Evolutionary conservation across 2,329 filamentous ascomycete genomes (phyloP).

Genomic region (Akanthomyces muscarius): DNA sequence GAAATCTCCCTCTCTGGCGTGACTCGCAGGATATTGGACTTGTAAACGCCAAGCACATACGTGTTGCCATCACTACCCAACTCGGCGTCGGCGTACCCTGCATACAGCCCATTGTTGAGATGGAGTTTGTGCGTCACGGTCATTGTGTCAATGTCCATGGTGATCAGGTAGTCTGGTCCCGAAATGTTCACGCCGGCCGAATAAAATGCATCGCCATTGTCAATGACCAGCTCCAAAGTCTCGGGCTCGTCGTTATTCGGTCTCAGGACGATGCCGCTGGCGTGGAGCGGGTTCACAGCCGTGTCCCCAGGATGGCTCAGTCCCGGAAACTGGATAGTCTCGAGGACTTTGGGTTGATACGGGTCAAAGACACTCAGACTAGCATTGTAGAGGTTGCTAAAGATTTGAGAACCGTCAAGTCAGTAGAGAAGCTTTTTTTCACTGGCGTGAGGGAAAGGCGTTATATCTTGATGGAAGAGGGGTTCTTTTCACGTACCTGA

Average conservation of each 20-base stretch:
- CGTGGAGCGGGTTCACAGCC: conserved; percentile 13
- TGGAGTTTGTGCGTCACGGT: conserved; percentile 7
- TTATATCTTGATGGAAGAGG: too few relatives aligned
- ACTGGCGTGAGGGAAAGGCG: too few relatives aligned
- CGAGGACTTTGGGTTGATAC: conserved; percentile 5
- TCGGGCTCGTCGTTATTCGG: conserved; percentile 5
- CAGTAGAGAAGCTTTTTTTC: not conserved
- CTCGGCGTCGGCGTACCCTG: conserved; percentile 17
- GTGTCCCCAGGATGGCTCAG: conserved; percentile 16
- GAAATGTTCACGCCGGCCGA: conserved; percentile 13
- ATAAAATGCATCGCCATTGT: conserved; percentile 17
- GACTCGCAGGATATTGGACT: conserved; percentile 13
- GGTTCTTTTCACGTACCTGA: not conserved
- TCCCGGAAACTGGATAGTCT: conserved; percentile 13
- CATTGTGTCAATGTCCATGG: conserved; percentile 11
- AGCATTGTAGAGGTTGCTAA: not conserved
- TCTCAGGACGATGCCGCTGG: conserved; percentile 14
- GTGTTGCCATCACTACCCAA: conserved; percentile 12
- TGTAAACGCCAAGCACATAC: conserved; percentile 14
- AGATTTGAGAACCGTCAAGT: not conserved
- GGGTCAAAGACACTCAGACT: conserved; percentile 3
- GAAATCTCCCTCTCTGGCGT: conserved; percentile 14
- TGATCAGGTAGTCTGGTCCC: conserved; percentile 15
- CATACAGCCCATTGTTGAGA: conserved; percentile 18
- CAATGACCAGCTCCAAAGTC: conserved; percentile 14